phyloP scores from a whole-genome alignment of 2,329 filamentous ascomycete genomes.

The Talaromyces islandicus region DNA sequence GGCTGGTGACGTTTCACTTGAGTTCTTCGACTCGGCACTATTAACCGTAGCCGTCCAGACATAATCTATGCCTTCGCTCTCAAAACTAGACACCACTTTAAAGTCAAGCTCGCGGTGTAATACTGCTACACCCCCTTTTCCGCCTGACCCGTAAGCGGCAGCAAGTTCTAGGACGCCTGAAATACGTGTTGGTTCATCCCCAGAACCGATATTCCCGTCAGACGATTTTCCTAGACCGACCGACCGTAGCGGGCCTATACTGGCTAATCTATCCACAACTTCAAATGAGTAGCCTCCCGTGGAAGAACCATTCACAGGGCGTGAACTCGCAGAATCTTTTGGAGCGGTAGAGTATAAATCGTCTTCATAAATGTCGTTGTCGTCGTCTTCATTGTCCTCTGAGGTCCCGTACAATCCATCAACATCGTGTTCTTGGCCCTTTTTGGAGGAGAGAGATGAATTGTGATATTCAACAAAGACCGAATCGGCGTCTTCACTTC shows the following conservation, averaged over 20 bases:
- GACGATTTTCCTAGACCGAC: conserved; percentile 61
- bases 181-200: conserved; percentile 12
- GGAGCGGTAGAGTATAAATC: conserved; percentile 41
- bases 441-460: conserved; percentile 55
- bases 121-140: conserved; percentile 64
- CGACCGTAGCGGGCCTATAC: conserved; percentile 72
- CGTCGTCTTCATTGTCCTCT: conserved; percentile 47
- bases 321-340: conserved; percentile 13
- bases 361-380: conserved; percentile 53
- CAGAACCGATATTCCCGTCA: conserved; percentile 40
- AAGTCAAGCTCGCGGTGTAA: conserved; percentile 75
- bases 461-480: conserved; percentile 73
- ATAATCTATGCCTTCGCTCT: conserved; percentile 65
- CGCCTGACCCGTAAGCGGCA: conserved; percentile 48
- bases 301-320: conserved; percentile 16
- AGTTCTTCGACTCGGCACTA: conserved; percentile 47
- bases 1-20: conserved; percentile 45
- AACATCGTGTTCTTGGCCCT: conserved; percentile 51
- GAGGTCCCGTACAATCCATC: conserved; percentile 32
- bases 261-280: conserved; percentile 69
- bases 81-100: conserved; percentile 61
- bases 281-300: conserved; percentile 62
- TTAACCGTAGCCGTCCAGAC: conserved; percentile 69
- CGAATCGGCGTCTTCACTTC: conserved; percentile 78
- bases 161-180: conserved; percentile 44